Conservation (phyloP, 352 stramenopile species). For the Phytophthora aleatoria region DNA sequence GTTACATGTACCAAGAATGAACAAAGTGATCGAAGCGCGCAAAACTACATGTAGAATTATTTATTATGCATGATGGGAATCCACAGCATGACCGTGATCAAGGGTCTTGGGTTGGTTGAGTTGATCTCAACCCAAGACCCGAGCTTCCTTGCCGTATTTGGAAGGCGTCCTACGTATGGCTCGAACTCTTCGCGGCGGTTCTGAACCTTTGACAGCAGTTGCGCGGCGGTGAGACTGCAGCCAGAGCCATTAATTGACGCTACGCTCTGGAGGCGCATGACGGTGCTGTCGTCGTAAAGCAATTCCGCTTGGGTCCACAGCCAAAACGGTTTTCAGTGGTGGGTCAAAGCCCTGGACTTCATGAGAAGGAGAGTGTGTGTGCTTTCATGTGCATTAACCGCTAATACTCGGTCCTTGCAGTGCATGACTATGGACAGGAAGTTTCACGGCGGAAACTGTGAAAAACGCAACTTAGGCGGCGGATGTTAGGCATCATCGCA, state of each 20-base stretch:
- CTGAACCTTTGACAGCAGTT: conserved; percentile 4
- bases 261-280: not conserved
- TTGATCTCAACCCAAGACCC: not conserved
- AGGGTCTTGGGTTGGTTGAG: no score
- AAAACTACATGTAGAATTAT: no score
- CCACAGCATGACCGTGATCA: no score
- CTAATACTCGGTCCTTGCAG: not conserved
- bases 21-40: no score
- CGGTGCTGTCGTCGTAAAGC: conserved; percentile 2
- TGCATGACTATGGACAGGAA: conserved; percentile 12
- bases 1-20: no score
- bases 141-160: not conserved
- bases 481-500: not conserved
- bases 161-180: not conserved
- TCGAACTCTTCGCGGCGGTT: not conserved
- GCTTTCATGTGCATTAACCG: not conserved
- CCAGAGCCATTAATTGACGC: conserved; percentile 8
- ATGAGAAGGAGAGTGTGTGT: conserved; percentile 5
- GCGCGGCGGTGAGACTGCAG: not conserved
- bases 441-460: conserved; percentile 4
- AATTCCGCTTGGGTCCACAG: not conserved
- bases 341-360: not conserved
- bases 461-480: not conserved
- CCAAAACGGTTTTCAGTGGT: not conserved
- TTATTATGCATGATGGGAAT: no score